These are phyloP conservation scores for Paraglomus occultum DNA, from an alignment of 192 early-diverging fungal species.

Conservation along the genomic window DNA sequence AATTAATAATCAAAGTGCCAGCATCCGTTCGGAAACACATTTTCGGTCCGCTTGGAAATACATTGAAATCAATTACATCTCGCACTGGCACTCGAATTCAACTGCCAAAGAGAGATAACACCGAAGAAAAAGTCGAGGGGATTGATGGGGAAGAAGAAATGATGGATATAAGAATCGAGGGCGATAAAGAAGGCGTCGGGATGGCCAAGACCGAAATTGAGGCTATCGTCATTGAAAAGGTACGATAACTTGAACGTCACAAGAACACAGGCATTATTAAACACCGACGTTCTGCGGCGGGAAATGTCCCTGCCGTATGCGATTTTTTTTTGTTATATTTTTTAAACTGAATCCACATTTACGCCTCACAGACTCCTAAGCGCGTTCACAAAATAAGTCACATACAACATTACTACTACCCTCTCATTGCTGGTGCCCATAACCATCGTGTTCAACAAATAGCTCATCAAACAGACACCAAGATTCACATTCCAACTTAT, in stretches of 20 bases:
- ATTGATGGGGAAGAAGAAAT: slow-evolving; percentile 65
- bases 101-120: slow-evolving; percentile 56
- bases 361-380: slow-evolving; percentile 58
- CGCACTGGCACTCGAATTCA: slow-evolving; percentile 75
- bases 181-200: slow-evolving; percentile 78
- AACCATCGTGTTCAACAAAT: slow-evolving; percentile 60
- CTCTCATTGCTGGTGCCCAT: slow-evolving; percentile 81
- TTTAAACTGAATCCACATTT: not conserved
- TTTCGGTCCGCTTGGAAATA: slow-evolving; percentile 79
- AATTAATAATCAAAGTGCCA: slow-evolving; percentile 64
- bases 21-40: slow-evolving; percentile 77
- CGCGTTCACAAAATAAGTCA: slow-evolving; percentile 61
- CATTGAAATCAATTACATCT: slow-evolving; percentile 69
- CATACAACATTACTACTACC: slow-evolving; percentile 71
- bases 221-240: slow-evolving; percentile 70
- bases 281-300: not conserved
- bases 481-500: slow-evolving; percentile 77
- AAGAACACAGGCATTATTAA: not conserved
- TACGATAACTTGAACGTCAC: slow-evolving; percentile 19
- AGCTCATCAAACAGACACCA: slow-evolving; percentile 59
- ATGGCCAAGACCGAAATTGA: slow-evolving; percentile 86
- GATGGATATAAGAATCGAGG: slow-evolving; percentile 72
- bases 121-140: slow-evolving; percentile 36
- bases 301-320: not conserved
- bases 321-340: not conserved